Base-by-base conservation (phyloP, 371 early-diverging fungal genomes). In the Mucor saturninus region DNA sequence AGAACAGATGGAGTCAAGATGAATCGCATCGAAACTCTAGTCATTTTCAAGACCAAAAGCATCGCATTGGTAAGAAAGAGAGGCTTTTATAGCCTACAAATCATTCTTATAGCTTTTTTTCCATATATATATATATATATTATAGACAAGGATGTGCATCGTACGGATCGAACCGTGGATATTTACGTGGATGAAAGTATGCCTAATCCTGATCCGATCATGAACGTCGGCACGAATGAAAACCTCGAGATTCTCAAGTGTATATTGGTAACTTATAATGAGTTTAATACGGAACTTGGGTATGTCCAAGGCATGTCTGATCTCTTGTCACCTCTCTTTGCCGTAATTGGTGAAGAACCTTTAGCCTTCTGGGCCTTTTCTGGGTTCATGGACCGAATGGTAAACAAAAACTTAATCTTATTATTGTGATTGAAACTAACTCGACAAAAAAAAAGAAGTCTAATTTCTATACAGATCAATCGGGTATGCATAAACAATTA, bases 241-340 rank as follows among this genome's bases (percentile, higher is more conserved):
- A 83, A 87, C 55, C 65, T 97, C 54, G 93, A 91, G 61, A 79
- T 80, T 40, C 81, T 97, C 58, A 90, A 95, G 63, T 86, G 90
- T 65, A 86, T 97, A 37, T 71, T 97, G 42, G 85, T 93, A 69
- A 93, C 97, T 0, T 98, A 95, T 69, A 92, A 95, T 58, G 81
- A 90, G 43, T 88, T 64, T 52, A 73, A 81, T 45, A 62, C 61
- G 0, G 76, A 76, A 1, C 62, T 81, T 0, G 96, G 95, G 6
- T 98, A 97, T 70, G 98, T 97, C 0, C 98, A 98, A 75, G 98
- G 98, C 9, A 98, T 98, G 98, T 92, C 91, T n/a, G 98, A 98
- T 65, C 75, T 98, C 14, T 74, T 94, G 32, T 88, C 96, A 5
- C 96, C 97, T 2, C 68, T 97, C 4, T 90, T 92, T 79, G 91